A percentile compares a stretch with the other conserved stretches of the same genome.
These are phyloP conservation scores for Vigna nakashimae DNA, from an alignment of 306 rosid genomes.

Conservation along the genomic window DNA sequence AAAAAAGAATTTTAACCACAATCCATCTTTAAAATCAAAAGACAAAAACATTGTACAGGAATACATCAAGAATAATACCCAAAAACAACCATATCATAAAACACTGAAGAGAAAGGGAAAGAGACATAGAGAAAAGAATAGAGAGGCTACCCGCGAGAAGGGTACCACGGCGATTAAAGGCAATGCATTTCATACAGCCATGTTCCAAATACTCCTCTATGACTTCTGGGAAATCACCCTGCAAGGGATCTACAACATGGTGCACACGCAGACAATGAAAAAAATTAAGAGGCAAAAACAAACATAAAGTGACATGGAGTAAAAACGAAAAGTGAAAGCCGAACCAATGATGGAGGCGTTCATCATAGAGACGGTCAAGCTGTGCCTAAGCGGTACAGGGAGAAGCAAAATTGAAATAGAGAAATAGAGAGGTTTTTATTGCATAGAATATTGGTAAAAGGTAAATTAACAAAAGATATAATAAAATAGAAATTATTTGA, in stretches of 20 bases:
- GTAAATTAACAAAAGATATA: no score
- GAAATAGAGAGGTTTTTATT: background rate
- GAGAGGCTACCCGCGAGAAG: slow-evolving; percentile 83
- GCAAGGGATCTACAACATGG: slow-evolving; percentile 73
- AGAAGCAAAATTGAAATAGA: background rate
- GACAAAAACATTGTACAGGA: background rate
- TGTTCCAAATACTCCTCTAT: slow-evolving; percentile 95
- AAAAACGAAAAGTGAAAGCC: slow-evolving; percentile 15
- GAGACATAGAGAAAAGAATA: background rate
- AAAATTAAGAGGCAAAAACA: background rate
- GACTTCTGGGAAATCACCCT: slow-evolving; percentile 96
- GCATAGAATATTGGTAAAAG: no score
- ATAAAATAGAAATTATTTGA: no score
- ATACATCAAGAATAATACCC: background rate
- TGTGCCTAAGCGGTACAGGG: background rate
- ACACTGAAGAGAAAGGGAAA: background rate
- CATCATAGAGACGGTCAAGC: slow-evolving; percentile 58
- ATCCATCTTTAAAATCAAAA: background rate
- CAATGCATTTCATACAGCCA: slow-evolving; percentile 91
- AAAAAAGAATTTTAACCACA: background rate
- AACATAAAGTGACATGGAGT: background rate
- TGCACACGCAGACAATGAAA: background rate
- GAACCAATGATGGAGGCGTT: slow-evolving; percentile 74
- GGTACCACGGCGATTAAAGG: slow-evolving; percentile 95
- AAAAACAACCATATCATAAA: background rate